These are phyloP conservation scores for Blastocystis sp. DNA, from an alignment of 352 stramenopile species.

Conservation along the genomic window DNA sequence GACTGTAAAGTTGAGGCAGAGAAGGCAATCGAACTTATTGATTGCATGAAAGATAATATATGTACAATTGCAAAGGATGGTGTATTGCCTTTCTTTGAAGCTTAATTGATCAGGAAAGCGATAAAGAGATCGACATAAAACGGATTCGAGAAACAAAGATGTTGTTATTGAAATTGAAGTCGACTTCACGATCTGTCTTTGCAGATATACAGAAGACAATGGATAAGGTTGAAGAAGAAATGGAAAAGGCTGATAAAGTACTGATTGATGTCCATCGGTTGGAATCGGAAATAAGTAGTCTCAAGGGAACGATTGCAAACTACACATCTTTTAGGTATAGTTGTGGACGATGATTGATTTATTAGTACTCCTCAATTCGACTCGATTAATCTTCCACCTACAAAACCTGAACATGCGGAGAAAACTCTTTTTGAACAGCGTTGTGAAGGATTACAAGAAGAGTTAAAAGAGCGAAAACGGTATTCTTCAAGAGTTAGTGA, in stretches of 20 bases:
- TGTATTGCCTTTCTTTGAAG: background rate
- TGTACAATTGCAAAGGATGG: background rate
- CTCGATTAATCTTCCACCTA: background rate
- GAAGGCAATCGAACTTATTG: background rate
- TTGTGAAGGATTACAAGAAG: background rate
- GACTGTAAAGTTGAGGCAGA: background rate
- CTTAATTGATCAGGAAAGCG: background rate
- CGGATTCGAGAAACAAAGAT: constrained; percentile 24
- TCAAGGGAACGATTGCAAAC: background rate
- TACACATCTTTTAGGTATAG: constrained; percentile 29
- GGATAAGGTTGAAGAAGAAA: constrained; percentile 18
- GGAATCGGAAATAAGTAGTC: constrained; percentile 19
- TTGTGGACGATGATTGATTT: background rate
- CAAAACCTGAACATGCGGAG: background rate
- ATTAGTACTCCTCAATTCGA: constrained; percentile 42
- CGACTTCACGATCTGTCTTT: constrained; percentile 3
- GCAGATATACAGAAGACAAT: background rate
- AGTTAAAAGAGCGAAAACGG: constrained; percentile 45
- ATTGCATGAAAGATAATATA: constrained; percentile 6
- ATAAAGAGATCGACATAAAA: background rate
- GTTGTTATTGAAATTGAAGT: constrained; percentile 22
- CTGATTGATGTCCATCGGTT: constrained; percentile 16
- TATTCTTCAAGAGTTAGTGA: background rate
- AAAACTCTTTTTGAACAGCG: constrained; percentile 17
- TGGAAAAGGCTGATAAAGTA: background rate